A percentile compares a stretch with the other conserved stretches of the same genome.
Conservation (phyloP, 2,329 filamentous ascomycete species). For the Penicillium sp. region DNA sequence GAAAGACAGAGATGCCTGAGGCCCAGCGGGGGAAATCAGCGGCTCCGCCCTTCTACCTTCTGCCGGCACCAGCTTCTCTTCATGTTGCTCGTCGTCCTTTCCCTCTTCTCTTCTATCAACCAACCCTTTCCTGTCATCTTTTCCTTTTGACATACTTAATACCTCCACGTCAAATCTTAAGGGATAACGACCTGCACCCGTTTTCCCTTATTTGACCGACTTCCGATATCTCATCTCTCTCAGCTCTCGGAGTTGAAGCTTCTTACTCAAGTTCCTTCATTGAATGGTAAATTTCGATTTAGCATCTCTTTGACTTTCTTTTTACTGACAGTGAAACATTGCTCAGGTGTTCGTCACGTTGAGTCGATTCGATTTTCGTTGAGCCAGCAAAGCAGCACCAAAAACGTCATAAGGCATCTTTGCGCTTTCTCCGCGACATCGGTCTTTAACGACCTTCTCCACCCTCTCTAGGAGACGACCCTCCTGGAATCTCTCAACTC, state of each 20-base stretch:
- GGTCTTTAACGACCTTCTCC: constrained; percentile 29
- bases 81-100: constrained; percentile 10
- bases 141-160: constrained; percentile 9
- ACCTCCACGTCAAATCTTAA: constrained; percentile 21
- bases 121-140: constrained; percentile 5
- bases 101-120: constrained; percentile 14
- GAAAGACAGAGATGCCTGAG: constrained; percentile 16
- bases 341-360: constrained; percentile 5
- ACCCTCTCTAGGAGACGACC: constrained; percentile 27
- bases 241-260: constrained; percentile 18
- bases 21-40: constrained; percentile 20
- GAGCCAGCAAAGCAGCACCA: constrained; percentile 28
- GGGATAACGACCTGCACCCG: constrained; percentile 43
- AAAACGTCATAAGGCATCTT: constrained; percentile 42
- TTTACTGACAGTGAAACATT: not conserved
- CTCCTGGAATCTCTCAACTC: constrained; percentile 26
- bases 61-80: constrained; percentile 25
- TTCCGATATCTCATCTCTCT: constrained; percentile 26
- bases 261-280: constrained; percentile 9
- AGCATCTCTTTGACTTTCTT: not conserved
- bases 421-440: constrained; percentile 31
- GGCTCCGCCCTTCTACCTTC: constrained; percentile 13
- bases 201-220: constrained; percentile 32
- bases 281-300: constrained; percentile 4
- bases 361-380: constrained; percentile 25